Percentiles rank a stretch among this genome's conserved stretches.
These are phyloP conservation scores for Prunus salicina DNA, from an alignment of 306 rosid species.

Conservation along the genomic window DNA sequence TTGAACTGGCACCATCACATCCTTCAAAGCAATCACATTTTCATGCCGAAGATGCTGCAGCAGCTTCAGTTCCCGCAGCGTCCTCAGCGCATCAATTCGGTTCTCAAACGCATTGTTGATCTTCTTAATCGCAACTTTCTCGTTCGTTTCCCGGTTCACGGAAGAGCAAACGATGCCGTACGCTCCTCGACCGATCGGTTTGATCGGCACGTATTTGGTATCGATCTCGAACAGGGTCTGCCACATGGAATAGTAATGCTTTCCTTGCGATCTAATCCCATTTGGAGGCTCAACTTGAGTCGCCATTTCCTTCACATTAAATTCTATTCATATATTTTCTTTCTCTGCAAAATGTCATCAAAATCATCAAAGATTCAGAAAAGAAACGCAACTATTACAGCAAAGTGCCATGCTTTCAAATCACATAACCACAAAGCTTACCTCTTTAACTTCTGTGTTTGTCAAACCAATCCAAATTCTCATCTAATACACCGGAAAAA, in stretches of 20 bases:
- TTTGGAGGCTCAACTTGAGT: constrained; percentile 92
- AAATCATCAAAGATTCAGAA: background rate
- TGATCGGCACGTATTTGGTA: constrained; percentile 81
- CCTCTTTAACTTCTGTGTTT: background rate
- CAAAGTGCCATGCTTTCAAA: background rate
- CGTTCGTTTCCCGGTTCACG: constrained; percentile 69
- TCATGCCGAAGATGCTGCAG: constrained; percentile 82
- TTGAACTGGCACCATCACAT: constrained; percentile 82
- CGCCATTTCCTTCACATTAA: constrained; percentile 57
- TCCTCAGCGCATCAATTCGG: constrained; percentile 77
- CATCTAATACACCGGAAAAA: background rate
- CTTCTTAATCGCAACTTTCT: constrained; percentile 86
- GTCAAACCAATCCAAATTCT: background rate
- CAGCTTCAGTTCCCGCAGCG: constrained; percentile 83
- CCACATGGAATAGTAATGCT: constrained; percentile 94
- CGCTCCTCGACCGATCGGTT: constrained; percentile 92
- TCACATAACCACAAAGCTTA: background rate
- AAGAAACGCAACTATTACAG: background rate
- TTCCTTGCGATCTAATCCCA: constrained; percentile 64
- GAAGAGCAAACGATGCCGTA: constrained; percentile 94
- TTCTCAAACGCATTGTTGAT: constrained; percentile 83
- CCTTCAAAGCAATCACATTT: constrained; percentile 83
- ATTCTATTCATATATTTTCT: background rate
- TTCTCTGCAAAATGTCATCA: background rate
- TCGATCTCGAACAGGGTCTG: constrained; percentile 87